Evolutionary conservation across 768 basidiomycete genomes (phyloP).

Genomic region (Podaxis rugospora): DNA sequence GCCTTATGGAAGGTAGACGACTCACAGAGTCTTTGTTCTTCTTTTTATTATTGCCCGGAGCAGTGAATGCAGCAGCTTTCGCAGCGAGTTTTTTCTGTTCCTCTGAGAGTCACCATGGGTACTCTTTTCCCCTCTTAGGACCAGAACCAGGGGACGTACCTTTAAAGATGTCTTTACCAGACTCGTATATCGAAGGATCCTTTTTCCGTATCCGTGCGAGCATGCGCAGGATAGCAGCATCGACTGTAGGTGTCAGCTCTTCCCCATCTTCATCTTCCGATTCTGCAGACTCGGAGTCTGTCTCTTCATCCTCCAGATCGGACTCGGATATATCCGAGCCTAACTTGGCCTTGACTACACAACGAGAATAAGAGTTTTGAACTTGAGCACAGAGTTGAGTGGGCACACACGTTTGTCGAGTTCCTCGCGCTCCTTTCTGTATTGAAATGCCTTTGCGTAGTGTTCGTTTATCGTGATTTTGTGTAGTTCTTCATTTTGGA

Average conservation of each 20-base stretch:
- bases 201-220: conserved; percentile 77
- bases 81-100: conserved; percentile 49
- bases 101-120: conserved; percentile 37
- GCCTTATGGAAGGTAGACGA: background rate
- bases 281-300: conserved; percentile 73
- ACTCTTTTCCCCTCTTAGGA: background rate
- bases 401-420: conserved; percentile 63
- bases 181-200: conserved; percentile 83
- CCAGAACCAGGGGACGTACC: conserved; percentile 37
- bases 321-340: conserved; percentile 64
- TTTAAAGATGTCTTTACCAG: conserved; percentile 68
- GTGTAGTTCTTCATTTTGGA: conserved; percentile 5
- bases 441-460: conserved; percentile 74
- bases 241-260: conserved; percentile 88
- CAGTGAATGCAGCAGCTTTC: conserved; percentile 17
- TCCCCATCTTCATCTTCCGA: conserved; percentile 94
- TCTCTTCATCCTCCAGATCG: conserved; percentile 41
- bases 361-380: background rate
- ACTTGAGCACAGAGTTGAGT: background rate
- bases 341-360: conserved; percentile 83
- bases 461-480: conserved; percentile 32
- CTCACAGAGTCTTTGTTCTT: conserved; percentile 19
- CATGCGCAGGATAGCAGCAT: conserved; percentile 91
- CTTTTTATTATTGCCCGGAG: conserved; percentile 28
- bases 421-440: conserved; percentile 83